Evolutionary conservation across 2,329 filamentous ascomycete genomes (phyloP), one percentile per base, ranked within the genome.

Genomic region (Phialophora expanda): DNA sequence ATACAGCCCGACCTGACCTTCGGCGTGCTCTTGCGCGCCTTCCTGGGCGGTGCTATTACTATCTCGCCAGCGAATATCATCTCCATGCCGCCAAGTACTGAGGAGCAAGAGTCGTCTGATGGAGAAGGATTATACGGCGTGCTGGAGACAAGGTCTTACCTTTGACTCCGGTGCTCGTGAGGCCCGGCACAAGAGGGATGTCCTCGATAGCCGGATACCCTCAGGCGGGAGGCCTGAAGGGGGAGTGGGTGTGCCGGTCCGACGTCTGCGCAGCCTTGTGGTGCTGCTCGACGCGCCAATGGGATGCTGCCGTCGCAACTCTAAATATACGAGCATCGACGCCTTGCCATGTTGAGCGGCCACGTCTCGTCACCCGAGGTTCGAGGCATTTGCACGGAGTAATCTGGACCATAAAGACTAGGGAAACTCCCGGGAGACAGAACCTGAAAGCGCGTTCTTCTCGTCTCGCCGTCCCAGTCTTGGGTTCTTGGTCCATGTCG

Each of bases 1-100:
- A 62, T 44, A 38, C 68, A 70, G 0, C 68, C 68, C 2, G 64
- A 66, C 44, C 64, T 58, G 20, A 66, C 64, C 59, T 70, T 70
- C 4, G 65, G 65, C 24, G 56, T 64, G 32, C 65, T 67, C 56
- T 46, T 67, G 28, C 64, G 64, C 30, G 24, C 14, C 41, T 51
- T 56, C 26, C 56, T 61, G 6, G 14, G 1, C 22, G 57, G 12
- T 24, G 38, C 56, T 32, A 41, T 14, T 8, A 22, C 38, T 22
- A 41, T 32, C 12, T 44, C 24, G 26, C 14, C 14, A 4, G 28
- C 56, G 56, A 58, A n/a, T 30, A 48, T 46, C 26, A n/a, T 26
- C n/a, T 30, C 53, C 53, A 55, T 55, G 28, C 34, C 20, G 28
- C 28, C 53, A 32, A 55, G 28, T 34, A 12, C 24, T 17, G 12